A percentile compares a stretch with the other conserved stretches of the same genome.
phyloP scores from a whole-genome alignment of 331 rosid species.

The Pyrus hybrid region DNA sequence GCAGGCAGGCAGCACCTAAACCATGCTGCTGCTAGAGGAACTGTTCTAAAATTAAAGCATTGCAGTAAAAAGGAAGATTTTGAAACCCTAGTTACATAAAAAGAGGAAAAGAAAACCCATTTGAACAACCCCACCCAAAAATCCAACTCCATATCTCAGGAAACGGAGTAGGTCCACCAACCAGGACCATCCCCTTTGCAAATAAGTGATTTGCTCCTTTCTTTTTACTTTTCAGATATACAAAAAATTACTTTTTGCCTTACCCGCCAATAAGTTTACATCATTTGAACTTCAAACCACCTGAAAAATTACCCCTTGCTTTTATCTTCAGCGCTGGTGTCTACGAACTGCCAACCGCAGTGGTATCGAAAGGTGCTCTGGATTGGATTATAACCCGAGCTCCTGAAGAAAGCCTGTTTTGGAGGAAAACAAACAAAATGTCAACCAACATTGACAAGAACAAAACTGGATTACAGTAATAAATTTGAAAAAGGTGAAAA shows the following conservation, averaged over 20 bases:
- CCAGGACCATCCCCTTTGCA: slow-evolving; percentile 37
- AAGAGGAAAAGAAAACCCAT: slow-evolving; percentile 23
- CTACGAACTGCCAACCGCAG: slow-evolving; percentile 37
- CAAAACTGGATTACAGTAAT: not conserved
- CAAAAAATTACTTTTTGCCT: slow-evolving; percentile 10
- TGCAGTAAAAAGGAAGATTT: slow-evolving; percentile 13
- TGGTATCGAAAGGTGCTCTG: slow-evolving; percentile 28
- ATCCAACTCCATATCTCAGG: slow-evolving; percentile 23
- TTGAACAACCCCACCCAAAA: slow-evolving; percentile 23
- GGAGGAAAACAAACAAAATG: slow-evolving; percentile 21
- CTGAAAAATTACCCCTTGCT: slow-evolving; percentile 14
- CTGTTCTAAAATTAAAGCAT: not conserved
- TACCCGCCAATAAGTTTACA: slow-evolving; percentile 33
- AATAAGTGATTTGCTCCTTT: slow-evolving; percentile 18
- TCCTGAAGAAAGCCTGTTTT: slow-evolving; percentile 93
- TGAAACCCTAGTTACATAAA: not conserved
- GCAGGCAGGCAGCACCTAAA: not conserved
- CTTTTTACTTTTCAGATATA: slow-evolving; percentile 26
- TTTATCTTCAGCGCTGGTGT: not conserved
- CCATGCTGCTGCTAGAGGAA: not conserved
- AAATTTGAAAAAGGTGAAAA: slow-evolving; percentile 2
- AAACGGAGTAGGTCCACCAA: slow-evolving; percentile 30
- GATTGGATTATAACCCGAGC: slow-evolving; percentile 89
- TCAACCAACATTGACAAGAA: slow-evolving; percentile 21
- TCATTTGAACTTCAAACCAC: slow-evolving; percentile 34